A percentile compares a stretch with the other conserved stretches of the same genome.
phyloP scores from a whole-genome alignment of 1,284 basidiomycete genomes.

The Puccinia horiana region DNA sequence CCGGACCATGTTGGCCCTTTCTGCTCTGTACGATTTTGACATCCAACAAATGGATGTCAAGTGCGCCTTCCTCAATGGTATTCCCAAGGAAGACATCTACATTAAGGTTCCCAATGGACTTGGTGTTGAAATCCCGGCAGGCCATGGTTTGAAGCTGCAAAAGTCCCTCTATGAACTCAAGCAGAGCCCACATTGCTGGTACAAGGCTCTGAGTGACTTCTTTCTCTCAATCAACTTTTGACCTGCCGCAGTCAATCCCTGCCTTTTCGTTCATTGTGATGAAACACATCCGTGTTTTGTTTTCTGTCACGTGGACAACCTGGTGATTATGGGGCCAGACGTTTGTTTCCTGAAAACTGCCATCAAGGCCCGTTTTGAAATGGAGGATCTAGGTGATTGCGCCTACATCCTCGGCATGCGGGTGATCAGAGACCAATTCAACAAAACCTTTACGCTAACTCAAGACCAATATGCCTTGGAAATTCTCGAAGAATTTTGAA shows the following conservation, averaged over 20 bases:
- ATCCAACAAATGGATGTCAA: constrained; percentile 27
- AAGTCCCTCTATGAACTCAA: constrained; percentile 26
- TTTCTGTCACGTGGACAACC: constrained; percentile 18
- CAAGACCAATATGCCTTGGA: constrained; percentile 2
- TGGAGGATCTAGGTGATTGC: constrained; percentile 11
- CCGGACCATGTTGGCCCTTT: not conserved
- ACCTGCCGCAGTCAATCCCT: no score
- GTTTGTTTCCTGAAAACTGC: not conserved
- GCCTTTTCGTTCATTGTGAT: not conserved
- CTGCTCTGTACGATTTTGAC: not conserved
- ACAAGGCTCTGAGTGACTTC: not conserved
- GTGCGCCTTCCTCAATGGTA: constrained; percentile 15
- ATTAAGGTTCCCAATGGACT: not conserved
- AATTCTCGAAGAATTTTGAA: constrained; percentile 1
- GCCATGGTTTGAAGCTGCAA: not conserved
- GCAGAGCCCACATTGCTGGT: constrained; percentile 21
- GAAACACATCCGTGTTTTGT: not conserved
- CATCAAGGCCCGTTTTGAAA: not conserved
- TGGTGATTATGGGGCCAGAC: not conserved
- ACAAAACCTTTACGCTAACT: not conserved
- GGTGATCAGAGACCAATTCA: not conserved
- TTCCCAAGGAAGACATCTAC: constrained; percentile 12
- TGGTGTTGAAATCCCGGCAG: not conserved
- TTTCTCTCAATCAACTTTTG: not conserved
- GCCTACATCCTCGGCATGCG: constrained; percentile 9